Base-by-base conservation (phyloP, 495 filamentous ascomycete genomes). In the Lasiosphaeria hispida region DNA sequence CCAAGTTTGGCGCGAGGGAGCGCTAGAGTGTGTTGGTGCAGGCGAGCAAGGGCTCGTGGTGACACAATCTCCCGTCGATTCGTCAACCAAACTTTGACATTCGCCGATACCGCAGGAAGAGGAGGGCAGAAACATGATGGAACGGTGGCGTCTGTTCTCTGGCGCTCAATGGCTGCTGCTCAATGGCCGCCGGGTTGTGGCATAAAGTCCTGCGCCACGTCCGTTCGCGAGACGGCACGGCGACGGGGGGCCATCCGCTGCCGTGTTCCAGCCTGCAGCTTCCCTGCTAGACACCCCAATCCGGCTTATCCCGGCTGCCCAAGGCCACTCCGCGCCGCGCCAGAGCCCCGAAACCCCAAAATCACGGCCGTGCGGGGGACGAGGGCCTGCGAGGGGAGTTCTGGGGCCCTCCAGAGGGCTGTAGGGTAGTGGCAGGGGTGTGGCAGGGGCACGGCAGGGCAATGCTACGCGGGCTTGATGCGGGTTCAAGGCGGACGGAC, bases 211-310 rank as follows among this genome's bases (percentile, higher is more conserved):
- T 55, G 53, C 53, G 53, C 53, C 53, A 35, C 41, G 53, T 55
- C 53, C 43, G 53, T 55, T 55, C 53, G 53, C 53, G 33, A 39
- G n/a, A 37, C 53, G 53, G 53, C 53, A 55, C 53, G 34, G 42
- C 15, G 23, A 55, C 53, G 34, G 42, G 34, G 53, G 17, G 30
- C 14, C 42, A 38, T 37, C 53, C 42, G 42, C 34, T 10, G 23
- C 33, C 36, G 48, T n/a, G 35, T 52, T 14, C 38, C 53, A 14
- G 42, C 35, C 18, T 33, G 42, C 35, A 37, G 52, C 9, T 43
- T 54, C 19, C 30, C 10, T 17, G 33, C 40, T 14, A 41, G 8
- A 9, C 11, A 1, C 19, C 40, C 19, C 18, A 10, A 34, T 23
- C 19, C 39, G 18, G 23, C 23, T 17, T 19, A 10, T 19, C 17